Evolutionary conservation across 345 rosid genomes (phyloP).

Genomic region (Lagerstroemia speciosa): DNA sequence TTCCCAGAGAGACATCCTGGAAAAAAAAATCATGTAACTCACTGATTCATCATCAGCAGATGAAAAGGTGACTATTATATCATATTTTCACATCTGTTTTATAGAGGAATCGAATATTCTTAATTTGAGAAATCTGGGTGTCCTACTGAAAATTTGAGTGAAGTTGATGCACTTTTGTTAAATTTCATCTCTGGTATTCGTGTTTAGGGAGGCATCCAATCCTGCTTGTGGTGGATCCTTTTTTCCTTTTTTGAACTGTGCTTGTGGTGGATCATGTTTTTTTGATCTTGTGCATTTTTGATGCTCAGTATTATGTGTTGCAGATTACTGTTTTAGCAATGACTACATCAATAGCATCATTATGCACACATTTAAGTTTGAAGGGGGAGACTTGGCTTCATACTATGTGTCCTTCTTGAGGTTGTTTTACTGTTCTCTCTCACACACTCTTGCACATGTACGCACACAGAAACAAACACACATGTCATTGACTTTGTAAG

Average conservation of each 20-base stretch:
- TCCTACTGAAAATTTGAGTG: background rate
- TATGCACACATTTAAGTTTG: conserved; percentile 36
- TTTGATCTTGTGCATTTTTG: background rate
- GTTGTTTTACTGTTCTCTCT: conserved; percentile 23
- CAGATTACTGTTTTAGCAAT: conserved; percentile 68
- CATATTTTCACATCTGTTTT: background rate
- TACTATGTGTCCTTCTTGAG: conserved; percentile 56
- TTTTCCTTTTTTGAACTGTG: no score
- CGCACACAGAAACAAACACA: background rate
- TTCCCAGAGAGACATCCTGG: background rate
- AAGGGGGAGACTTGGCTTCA: conserved; percentile 48
- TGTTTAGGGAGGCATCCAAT: background rate
- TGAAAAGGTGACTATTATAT: background rate
- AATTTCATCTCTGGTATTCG: background rate
- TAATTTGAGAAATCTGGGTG: background rate
- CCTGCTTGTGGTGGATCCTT: background rate
- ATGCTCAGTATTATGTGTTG: conserved; percentile 12
- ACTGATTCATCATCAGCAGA: background rate
- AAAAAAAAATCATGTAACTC: background rate
- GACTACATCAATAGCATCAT: conserved; percentile 53
- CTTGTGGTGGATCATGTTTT: background rate
- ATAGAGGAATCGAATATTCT: background rate
- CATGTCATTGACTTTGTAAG: background rate
- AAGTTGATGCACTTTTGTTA: background rate
- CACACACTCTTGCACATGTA: background rate